Conservation (phyloP, 495 filamentous ascomycete genomes). For the Talaromyces borbonicus region DNA sequence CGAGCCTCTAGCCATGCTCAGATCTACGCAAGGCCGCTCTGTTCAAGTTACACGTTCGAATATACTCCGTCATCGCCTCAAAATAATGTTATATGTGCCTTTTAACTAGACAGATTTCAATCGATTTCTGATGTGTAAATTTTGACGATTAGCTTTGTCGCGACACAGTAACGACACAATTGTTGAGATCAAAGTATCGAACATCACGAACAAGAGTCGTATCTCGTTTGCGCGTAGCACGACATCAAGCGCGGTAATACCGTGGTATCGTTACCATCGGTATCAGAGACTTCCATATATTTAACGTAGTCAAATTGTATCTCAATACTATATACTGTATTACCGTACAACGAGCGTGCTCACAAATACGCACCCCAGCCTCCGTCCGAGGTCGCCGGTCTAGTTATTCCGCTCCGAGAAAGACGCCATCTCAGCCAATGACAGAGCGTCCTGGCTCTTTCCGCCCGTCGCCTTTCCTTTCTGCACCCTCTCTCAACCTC, state of each 20-base stretch:
- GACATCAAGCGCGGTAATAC: too few species aligned
- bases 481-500: conserved; percentile 3
- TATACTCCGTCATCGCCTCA: too few species aligned
- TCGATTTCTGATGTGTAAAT: too few species aligned
- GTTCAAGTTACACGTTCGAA: background rate
- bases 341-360: background rate
- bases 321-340: background rate
- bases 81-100: background rate
- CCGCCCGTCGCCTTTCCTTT: background rate
- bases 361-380: background rate
- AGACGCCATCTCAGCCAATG: conserved; percentile 1
- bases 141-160: too few species aligned
- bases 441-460: conserved; percentile 10
- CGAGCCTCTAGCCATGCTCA: conserved; percentile 15
- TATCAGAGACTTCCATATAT: too few species aligned
- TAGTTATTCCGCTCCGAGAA: conserved; percentile 5
- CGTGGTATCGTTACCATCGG: too few species aligned
- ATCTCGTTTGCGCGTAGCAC: too few species aligned
- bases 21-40: conserved; percentile 16
- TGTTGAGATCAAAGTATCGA: too few species aligned
- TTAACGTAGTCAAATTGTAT: too few species aligned
- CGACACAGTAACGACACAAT: too few species aligned
- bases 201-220: too few species aligned
- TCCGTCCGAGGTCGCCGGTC: background rate
- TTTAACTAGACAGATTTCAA: too few species aligned